phyloP scores from a whole-genome alignment of 805 yeast genomes.

The Wickerhamiella spandovensis region DNA sequence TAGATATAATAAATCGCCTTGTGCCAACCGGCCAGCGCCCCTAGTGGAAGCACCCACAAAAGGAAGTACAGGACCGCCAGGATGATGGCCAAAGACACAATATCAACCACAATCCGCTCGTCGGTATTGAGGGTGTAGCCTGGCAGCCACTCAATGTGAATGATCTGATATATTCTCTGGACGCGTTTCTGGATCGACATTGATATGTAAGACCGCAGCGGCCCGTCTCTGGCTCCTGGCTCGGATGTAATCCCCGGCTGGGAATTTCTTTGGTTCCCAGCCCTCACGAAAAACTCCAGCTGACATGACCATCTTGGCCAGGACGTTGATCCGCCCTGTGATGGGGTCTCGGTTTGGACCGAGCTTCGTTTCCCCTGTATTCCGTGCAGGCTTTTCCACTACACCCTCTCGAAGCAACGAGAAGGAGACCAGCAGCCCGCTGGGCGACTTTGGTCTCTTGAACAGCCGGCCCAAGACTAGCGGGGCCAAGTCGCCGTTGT shows the following conservation, averaged over 20 bases:
- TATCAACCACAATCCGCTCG: not conserved
- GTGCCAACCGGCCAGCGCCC: not conserved
- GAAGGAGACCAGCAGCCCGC: not conserved
- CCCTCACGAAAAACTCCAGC: constrained; percentile 40
- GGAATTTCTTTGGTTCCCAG: no score
- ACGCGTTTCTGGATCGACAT: not conserved
- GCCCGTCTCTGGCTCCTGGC: not conserved
- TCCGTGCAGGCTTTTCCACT: not conserved
- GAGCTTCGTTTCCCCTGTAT: not conserved
- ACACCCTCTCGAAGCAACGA: not conserved
- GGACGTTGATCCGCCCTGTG: constrained; percentile 31
- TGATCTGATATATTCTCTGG: not conserved
- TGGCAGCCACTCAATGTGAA: not conserved
- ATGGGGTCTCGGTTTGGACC: not conserved
- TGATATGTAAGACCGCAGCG: not conserved
- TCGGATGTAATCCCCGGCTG: no score
- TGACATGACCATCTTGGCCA: constrained; percentile 92
- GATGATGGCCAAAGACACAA: not conserved
- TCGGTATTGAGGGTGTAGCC: not conserved
- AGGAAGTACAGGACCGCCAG: not conserved
- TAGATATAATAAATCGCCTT: not conserved
- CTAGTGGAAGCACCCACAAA: not conserved
- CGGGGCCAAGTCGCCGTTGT: not conserved
- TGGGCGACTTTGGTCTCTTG: not conserved
- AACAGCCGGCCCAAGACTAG: not conserved